phyloP scores from a whole-genome alignment of 768 basidiomycete genomes.

The Megacollybia marginata region DNA sequence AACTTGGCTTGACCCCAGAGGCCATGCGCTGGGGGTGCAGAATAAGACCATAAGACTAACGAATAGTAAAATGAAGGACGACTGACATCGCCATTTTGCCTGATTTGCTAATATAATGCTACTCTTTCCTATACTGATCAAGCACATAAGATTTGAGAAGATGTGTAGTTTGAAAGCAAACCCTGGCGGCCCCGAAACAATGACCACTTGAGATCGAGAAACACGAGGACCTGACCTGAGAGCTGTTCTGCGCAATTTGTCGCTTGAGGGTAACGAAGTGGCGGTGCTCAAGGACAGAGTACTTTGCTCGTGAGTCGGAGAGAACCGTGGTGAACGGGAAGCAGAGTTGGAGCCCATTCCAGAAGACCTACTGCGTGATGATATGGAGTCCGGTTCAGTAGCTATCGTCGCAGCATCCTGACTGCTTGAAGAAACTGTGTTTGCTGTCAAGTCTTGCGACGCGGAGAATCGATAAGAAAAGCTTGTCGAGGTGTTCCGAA shows the following conservation, averaged over 20 bases:
- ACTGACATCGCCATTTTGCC: conserved; percentile 61
- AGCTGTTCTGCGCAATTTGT: conserved; percentile 37
- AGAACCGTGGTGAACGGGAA: conserved; percentile 6
- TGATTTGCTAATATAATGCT: conserved; percentile 64
- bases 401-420: conserved; percentile 26
- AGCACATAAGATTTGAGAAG: neutral
- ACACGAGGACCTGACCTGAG: conserved; percentile 33
- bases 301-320: conserved; percentile 15
- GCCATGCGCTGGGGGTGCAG: conserved; percentile 41
- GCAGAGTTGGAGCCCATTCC: neutral
- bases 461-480: conserved; percentile 49
- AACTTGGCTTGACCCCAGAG: conserved; percentile 78
- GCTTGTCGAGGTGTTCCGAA: conserved; percentile 45
- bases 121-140: conserved; percentile 60
- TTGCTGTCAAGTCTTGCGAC: conserved; percentile 32
- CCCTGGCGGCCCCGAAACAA: conserved; percentile 63
- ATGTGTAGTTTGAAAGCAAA: conserved; percentile 12
- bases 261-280: conserved; percentile 29
- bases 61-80: neutral
- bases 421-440: conserved; percentile 28
- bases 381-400: conserved; percentile 37
- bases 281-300: conserved; percentile 17
- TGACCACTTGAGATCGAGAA: conserved; percentile 49
- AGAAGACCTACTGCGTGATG: conserved; percentile 10
- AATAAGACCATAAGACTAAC: conserved; percentile 1